Percentiles rank a stretch among this genome's conserved stretches.
Evolutionary conservation across 2,329 filamentous ascomycete species (phyloP).

Genomic region (Lasiodiplodia citricola): DNA sequence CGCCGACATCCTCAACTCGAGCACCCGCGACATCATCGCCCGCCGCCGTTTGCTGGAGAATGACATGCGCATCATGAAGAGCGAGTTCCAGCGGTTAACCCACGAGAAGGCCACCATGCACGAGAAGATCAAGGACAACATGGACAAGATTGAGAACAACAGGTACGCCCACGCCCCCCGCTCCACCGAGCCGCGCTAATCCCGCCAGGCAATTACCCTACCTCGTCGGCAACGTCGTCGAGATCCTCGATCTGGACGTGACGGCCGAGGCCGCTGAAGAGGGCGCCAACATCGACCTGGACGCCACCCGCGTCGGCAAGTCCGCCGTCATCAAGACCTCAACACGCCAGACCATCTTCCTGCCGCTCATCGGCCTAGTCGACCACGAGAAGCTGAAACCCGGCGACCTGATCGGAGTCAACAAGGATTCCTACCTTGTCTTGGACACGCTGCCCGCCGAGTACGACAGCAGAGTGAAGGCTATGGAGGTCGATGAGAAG

Average conservation of each 20-base stretch:
- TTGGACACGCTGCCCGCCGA: slow-evolving; percentile 96
- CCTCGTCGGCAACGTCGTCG: slow-evolving; percentile 96
- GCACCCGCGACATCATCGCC: slow-evolving; percentile 92
- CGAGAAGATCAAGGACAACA: slow-evolving; percentile 98
- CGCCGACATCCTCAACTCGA: slow-evolving; percentile 89
- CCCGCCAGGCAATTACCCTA: slow-evolving; percentile 86
- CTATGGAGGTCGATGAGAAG: slow-evolving; percentile 99
- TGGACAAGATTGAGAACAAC: slow-evolving; percentile 99
- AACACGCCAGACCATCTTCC: slow-evolving; percentile 96
- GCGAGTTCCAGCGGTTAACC: slow-evolving; percentile 89
- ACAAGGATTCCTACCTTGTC: slow-evolving; percentile 98
- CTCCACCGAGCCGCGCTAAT: not conserved
- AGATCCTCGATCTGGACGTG: slow-evolving; percentile 94
- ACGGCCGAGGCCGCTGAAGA: slow-evolving; percentile 95
- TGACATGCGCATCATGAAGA: slow-evolving; percentile 98
- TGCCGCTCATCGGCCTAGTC: slow-evolving; percentile 94
- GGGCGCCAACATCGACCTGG: slow-evolving; percentile 97
- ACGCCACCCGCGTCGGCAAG: slow-evolving; percentile 95
- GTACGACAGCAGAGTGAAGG: slow-evolving; percentile 98
- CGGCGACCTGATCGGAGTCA: slow-evolving; percentile 94
- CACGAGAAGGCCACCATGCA: slow-evolving; percentile 97
- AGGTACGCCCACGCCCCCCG: slow-evolving; percentile 62
- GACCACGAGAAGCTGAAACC: slow-evolving; percentile 95
- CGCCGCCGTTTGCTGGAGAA: slow-evolving; percentile 93
- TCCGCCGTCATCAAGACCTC: slow-evolving; percentile 99